phyloP scores from a whole-genome alignment of 2,329 filamentous ascomycete genomes.

The Trichoderma breve region DNA sequence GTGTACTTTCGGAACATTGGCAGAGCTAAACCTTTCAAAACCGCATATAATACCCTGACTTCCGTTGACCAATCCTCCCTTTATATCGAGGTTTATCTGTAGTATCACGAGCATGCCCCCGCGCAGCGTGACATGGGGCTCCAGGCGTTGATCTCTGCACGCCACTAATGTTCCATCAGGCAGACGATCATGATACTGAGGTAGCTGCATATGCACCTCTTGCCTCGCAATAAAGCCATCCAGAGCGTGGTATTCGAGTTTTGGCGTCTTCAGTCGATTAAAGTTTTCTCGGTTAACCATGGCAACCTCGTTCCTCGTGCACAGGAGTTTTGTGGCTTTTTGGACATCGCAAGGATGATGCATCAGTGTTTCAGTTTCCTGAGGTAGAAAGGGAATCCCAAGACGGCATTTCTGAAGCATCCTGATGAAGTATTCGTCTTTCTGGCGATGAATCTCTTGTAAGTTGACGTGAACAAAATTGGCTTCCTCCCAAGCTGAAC shows the following conservation, averaged over 20 bases:
- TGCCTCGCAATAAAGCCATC: not conserved
- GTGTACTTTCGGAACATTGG: not conserved
- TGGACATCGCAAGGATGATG: constrained; percentile 10
- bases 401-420: constrained; percentile 19
- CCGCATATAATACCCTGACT: constrained; percentile 30
- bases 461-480: constrained; percentile 54
- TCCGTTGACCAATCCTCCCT: constrained; percentile 26
- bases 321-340: constrained; percentile 14
- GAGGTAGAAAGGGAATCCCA: not conserved
- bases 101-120: constrained; percentile 27
- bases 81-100: constrained; percentile 27
- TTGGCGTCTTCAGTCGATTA: constrained; percentile 1
- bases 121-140: constrained; percentile 21
- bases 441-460: constrained; percentile 57
- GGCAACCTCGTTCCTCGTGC: constrained; percentile 5
- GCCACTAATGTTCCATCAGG: constrained; percentile 21
- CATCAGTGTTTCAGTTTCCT: constrained; percentile 7
- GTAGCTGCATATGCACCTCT: not conserved
- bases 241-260: not conserved
- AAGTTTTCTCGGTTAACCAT: not conserved
- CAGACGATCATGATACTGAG: not conserved
- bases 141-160: constrained; percentile 23
- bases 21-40: constrained; percentile 22
- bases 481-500: constrained; percentile 54
- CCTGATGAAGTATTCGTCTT: constrained; percentile 36